Conservation (phyloP, 2,329 filamentous ascomycete genomes). For the Colletotrichum lindemuthianum region DNA sequence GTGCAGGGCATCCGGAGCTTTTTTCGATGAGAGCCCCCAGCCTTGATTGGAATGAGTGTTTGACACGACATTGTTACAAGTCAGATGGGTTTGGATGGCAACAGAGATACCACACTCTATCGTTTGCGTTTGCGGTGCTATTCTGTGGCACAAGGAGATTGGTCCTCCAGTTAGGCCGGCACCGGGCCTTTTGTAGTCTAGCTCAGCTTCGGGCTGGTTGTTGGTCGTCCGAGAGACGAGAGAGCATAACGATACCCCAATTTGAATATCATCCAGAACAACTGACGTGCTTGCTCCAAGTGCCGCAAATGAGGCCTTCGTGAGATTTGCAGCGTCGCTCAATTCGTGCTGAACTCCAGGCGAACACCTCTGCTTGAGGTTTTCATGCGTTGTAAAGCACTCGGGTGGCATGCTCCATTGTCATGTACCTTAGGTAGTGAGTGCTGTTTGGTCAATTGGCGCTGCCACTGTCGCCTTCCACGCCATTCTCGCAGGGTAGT, state of each 20-base stretch:
- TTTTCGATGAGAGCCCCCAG: slow-evolving; percentile 49
- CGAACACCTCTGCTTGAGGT: no score
- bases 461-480: no score
- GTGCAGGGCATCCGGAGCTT: slow-evolving; percentile 55
- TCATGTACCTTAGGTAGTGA: no score
- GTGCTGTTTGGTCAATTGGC: no score
- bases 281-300: background rate
- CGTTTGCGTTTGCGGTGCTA: slow-evolving; percentile 18
- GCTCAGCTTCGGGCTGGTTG: slow-evolving; percentile 5
- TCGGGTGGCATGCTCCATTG: background rate
- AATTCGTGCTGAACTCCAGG: no score
- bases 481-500: no score
- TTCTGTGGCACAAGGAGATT: slow-evolving; percentile 6
- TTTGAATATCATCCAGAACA: background rate
- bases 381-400: no score
- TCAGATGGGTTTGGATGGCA: slow-evolving; percentile 2
- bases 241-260: slow-evolving; percentile 34
- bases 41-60: slow-evolving; percentile 1
- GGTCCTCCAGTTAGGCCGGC: background rate
- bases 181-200: slow-evolving; percentile 19
- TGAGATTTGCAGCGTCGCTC: slow-evolving; percentile 15
- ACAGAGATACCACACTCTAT: slow-evolving; percentile 14
- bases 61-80: background rate
- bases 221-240: slow-evolving; percentile 22
- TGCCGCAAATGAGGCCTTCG: slow-evolving; percentile 29